Evolutionary conservation across 192 early-diverging fungal genomes (phyloP).

Genomic region (Backusella westeae): DNA sequence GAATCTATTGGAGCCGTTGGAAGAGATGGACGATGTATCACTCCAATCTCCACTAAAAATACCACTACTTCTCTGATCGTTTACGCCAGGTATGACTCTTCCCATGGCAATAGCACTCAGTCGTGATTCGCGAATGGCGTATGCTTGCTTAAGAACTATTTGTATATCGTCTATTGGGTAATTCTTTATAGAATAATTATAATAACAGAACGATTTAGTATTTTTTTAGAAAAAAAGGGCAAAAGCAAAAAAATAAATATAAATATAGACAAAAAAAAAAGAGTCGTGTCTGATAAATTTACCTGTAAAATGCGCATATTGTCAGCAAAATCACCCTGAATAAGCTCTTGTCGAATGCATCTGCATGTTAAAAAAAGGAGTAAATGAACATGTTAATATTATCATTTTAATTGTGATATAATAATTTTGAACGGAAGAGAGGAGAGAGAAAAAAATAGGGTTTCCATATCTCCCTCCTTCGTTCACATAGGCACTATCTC

Average conservation of each 20-base stretch:
- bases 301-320: slow-evolving; percentile 62
- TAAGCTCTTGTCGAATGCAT: slow-evolving; percentile 49
- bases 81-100: slow-evolving; percentile 20
- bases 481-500: neutral
- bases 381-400: neutral
- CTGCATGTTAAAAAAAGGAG: slow-evolving; percentile 22
- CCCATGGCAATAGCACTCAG: neutral
- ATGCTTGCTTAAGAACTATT: slow-evolving; percentile 22
- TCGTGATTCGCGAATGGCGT: slow-evolving; percentile 19
- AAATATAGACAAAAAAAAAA: neutral
- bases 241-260: neutral
- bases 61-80: slow-evolving; percentile 19
- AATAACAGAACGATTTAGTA: slow-evolving; percentile 1
- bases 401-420: neutral
- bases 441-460: neutral
- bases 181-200: slow-evolving; percentile 35
- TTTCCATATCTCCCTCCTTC: neutral
- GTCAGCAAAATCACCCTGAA: slow-evolving; percentile 57
- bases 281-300: neutral
- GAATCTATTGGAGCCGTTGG: slow-evolving; percentile 6
- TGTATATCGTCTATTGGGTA: slow-evolving; percentile 55
- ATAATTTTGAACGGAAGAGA: neutral
- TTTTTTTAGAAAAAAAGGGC: slow-evolving; percentile 12
- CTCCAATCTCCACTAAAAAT: slow-evolving; percentile 24
- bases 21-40: slow-evolving; percentile 23